Evolutionary conservation across 1,139 yeast species (phyloP), one percentile per base, ranked within the genome.

Genomic region (Magnusiomyces suaveolens): DNA sequence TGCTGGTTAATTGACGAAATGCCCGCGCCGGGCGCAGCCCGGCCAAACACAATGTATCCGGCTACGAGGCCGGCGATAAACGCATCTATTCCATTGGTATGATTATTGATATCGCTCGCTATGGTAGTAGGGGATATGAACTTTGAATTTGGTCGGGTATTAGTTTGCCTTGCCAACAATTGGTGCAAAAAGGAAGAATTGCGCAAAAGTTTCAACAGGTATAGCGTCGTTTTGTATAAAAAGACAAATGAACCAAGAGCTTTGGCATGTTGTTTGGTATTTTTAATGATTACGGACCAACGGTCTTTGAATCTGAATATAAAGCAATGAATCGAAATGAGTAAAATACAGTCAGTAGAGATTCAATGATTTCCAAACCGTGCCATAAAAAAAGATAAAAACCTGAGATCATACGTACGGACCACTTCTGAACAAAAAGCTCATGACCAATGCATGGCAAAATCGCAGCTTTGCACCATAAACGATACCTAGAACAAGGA

Each of bases 391-490:
- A 38, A 50, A 46, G 29, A 49, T 20, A 43, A 48, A 29, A 8
- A 43, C 6, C 33, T 29, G 33, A 29, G 33, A 6, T 29, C n/a
- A 32, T 14, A 60, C 64, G 54, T 56, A 67, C 63, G 71, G 60
- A 23, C 74, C 75, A 16, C 63, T 60, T 53, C 81, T 74, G 68
- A 78, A 84, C 50, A 77, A 74, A 52, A 79, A 69, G 58, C 78
- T 82, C 69, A 84, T 80, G 48, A 83, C 88, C 54, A 83, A 67
- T 0, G 90, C 84, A 69, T 86, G 95, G 52, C 85, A 78, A 65
- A 86, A 84, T 56, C 95, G 72, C 47, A 85, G 72, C 61, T 84
- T 77, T 18, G 87, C 87, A 1, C 95, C 95, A 62, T 85, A 86
- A 16, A 84, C 82, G 6, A 79, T 69, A 36, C 84, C 86, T 65